Conservation (phyloP, 2,329 filamentous ascomycete species). For the Nemania sp. region DNA sequence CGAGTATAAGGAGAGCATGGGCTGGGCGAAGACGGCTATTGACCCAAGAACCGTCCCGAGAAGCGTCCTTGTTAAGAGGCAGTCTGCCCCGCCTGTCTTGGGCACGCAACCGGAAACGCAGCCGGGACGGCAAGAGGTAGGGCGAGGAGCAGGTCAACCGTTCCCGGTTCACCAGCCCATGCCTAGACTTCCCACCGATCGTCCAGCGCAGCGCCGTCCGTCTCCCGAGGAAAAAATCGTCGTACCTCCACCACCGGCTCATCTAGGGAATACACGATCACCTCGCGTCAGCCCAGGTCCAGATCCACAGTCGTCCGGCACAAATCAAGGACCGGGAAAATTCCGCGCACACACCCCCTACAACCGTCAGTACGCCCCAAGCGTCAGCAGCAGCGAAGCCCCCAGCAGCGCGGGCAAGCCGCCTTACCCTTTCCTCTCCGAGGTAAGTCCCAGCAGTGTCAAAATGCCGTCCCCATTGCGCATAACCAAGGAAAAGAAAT, state of each 20-base stretch:
- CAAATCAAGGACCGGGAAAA: no score
- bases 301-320: no score
- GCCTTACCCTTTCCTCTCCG: neutral
- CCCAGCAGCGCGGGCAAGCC: no score
- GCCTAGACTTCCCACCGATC: neutral
- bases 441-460: neutral
- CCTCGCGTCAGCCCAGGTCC: no score
- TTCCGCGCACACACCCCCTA: no score
- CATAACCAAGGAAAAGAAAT: no score
- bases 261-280: no score
- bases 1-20: constrained; percentile 42
- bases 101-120: neutral
- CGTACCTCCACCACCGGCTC: no score
- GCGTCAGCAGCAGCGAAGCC: no score
- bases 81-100: constrained; percentile 20
- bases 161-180: constrained; percentile 23
- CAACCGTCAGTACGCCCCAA: no score
- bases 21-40: constrained; percentile 35
- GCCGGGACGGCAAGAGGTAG: neutral
- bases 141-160: neutral
- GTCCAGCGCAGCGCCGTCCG: neutral
- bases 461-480: no score
- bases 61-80: constrained; percentile 34
- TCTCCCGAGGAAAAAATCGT: no score
- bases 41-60: constrained; percentile 40